Base-by-base conservation (phyloP, 1,139 yeast genomes). In the Pichia sp. region DNA sequence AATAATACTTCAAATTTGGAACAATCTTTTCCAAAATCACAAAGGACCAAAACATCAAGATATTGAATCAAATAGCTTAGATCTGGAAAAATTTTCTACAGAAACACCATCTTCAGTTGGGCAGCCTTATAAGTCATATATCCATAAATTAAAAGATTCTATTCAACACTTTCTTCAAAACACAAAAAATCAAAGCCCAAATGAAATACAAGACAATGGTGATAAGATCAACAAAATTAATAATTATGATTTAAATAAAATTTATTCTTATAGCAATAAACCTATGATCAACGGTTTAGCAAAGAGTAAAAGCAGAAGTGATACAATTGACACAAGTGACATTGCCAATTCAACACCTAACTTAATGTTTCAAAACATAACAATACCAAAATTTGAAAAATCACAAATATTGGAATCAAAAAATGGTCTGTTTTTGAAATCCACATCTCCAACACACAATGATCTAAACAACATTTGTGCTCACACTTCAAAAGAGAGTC, bases 291-390 rank as follows among this genome's bases (percentile, higher is more conserved):
- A 6, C 5, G 36, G 15, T 11, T 6, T 4, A 11, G 15, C 9
- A 18, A 34, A 11, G 12, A 35, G 30, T 1, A 18, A 42, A 12
- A 38, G 43, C 36, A 40, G 35, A 8, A 25, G 30, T 20, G 44
- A 41, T 5, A 35, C 40, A 13, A 23, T 34, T 8, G 46, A 39
- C 12, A 47, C 45, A 26, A 44, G 30, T 15, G 45, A 47, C 3
- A 38, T 36, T 9, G 25, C 47, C n/a, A 29, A 41, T 27, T 36
- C 43, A 4, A 47, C 50, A 2, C 47, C 44, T 7, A 40, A 44
- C n/a, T n/a, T 36, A 18, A n/a, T 47, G 8, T 37, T 32, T 18
- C 45, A 44, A 13, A 38, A 40, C 15, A 4, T 44, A 16, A 26
- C 40, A 16, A 35, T 44, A 37, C 43, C 40, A 4, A 40, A 40